Evolutionary conservation across 129 eudicot species (phyloP).

Genomic region (Calendula officinalis): DNA sequence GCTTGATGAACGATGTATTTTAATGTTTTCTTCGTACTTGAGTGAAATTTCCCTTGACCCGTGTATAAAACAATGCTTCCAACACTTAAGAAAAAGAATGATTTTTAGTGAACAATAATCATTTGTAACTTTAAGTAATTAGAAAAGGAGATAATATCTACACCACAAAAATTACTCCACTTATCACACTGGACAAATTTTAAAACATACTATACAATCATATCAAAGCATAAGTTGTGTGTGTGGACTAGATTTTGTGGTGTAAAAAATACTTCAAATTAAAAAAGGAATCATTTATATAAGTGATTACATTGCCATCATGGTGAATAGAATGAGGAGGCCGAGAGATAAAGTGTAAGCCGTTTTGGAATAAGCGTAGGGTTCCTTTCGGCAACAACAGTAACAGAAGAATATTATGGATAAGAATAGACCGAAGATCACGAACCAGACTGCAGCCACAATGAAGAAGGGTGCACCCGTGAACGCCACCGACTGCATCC

Average conservation of each 20-base stretch:
- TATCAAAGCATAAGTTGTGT: no score
- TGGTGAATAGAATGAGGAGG: slow-evolving; percentile 72
- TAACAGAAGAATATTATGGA: slow-evolving; percentile 49
- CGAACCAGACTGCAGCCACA: slow-evolving; percentile 68
- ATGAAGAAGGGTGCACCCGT: slow-evolving; percentile 79
- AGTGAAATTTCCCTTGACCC: slow-evolving; percentile 75
- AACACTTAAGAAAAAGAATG: slow-evolving; percentile 39
- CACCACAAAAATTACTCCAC: no score
- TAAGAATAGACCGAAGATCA: slow-evolving; percentile 64
- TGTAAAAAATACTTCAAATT: no score
- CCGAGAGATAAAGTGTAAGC: slow-evolving; percentile 85
- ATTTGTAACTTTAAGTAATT: not conserved
- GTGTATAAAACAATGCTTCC: slow-evolving; percentile 86
- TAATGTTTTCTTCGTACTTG: slow-evolving; percentile 59
- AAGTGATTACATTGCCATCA: slow-evolving; percentile 58
- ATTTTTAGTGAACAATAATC: not conserved
- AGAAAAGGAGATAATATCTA: not conserved
- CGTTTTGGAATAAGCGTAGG: slow-evolving; percentile 71
- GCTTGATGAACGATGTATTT: slow-evolving; percentile 63
- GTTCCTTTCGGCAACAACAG: slow-evolving; percentile 74
- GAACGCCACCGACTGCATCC: slow-evolving; percentile 84
- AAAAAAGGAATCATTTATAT: no score
- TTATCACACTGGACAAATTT: no score
- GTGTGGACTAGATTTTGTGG: no score
- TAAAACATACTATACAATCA: no score